Evolutionary conservation across 2,329 filamentous ascomycete genomes (phyloP), one percentile per base, ranked within the genome.

Genomic region (Apiospora phragmitis): DNA sequence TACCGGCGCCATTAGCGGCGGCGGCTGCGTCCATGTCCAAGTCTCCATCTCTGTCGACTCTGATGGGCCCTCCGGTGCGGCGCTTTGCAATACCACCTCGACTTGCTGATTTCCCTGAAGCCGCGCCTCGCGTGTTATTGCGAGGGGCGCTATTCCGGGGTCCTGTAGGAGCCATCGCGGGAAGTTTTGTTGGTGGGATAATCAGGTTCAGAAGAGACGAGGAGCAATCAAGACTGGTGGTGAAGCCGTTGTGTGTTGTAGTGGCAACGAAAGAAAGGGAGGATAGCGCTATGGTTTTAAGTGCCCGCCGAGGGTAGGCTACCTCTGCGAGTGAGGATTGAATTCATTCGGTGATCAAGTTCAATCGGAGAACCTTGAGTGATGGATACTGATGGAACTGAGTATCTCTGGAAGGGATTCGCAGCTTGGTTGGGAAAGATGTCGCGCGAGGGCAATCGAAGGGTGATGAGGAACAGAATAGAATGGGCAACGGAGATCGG

Each of bases 11-110:
- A 70, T 79, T 80, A n/a, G 78, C 72, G 38, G 70, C 72, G 38
- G 70, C 82, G 79, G 73, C 80, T 77, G 79, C 80, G 73, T 86
- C 86, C 88, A 90, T 90, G 42, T 88, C 83, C n/a, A 90, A 82
- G 75, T 90, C 88, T 42, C 88, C 88, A 81, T 90, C 88, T 69
- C 83, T 81, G 75, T 90, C 88, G 67, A 83, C 77, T 72, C 81
- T 84, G 4, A 76, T 75, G 4, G 77, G 70, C 26, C 75, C 73
- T 51, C 78, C 79, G 14, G 77, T 78, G 49, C 84, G 85, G 66
- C 85, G 85, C 77, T 89, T 90, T 26, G 82, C 80, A 69, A 90
- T 85, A 41, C 88, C 88, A 45, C 84, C 84, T 79, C 42, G 72
- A 72, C 51, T 47, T 45, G n/a, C 68, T 26, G 26, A 71, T 55